A percentile compares a stretch with the other conserved stretches of the same genome.
Conservation (phyloP, 1,139 yeast genomes). For the Diutina ranongensis region DNA sequence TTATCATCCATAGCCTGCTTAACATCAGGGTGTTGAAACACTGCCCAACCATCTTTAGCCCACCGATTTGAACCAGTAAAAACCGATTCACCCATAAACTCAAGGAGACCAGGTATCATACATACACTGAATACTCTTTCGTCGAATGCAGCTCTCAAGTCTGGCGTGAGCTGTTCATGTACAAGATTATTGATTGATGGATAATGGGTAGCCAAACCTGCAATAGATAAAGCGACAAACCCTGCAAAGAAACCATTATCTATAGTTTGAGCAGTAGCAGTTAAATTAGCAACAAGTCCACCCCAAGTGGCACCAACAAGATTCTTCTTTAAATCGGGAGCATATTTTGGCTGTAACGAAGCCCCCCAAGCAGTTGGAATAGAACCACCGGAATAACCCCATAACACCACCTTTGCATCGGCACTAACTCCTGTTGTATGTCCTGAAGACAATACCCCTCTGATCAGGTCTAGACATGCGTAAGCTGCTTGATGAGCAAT, state of each 20-base stretch:
- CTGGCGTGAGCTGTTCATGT: background rate
- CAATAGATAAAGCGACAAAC: slow-evolving; percentile 16
- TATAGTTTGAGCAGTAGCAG: slow-evolving; percentile 14
- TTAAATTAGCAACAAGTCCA: slow-evolving; percentile 20
- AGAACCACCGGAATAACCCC: slow-evolving; percentile 30
- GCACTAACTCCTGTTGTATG: slow-evolving; percentile 16
- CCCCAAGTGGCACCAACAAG: slow-evolving; percentile 14
- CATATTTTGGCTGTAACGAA: slow-evolving; percentile 20
- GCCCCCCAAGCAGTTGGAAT: slow-evolving; percentile 28
- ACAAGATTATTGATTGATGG: slow-evolving; percentile 12
- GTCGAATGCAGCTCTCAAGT: slow-evolving; percentile 2
- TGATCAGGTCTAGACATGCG: slow-evolving; percentile 18
- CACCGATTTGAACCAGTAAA: slow-evolving; percentile 13
- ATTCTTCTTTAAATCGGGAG: slow-evolving; percentile 17
- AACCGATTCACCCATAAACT: slow-evolving; percentile 10
- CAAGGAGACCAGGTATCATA: slow-evolving; percentile 7
- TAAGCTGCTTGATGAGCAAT: slow-evolving; percentile 21
- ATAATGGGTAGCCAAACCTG: slow-evolving; percentile 19
- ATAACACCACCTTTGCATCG: slow-evolving; percentile 17
- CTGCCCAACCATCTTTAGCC: slow-evolving; percentile 12
- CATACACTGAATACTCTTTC: slow-evolving; percentile 8
- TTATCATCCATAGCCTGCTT: slow-evolving; percentile 7
- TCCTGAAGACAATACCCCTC: slow-evolving; percentile 16
- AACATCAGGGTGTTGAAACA: slow-evolving; percentile 10
- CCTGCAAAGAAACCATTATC: slow-evolving; percentile 20